Percentiles rank a stretch among this genome's conserved stretches.
These are phyloP conservation scores for Madurella mycetomatis DNA, from an alignment of 2,329 filamentous ascomycete species.

Conservation along the genomic window DNA sequence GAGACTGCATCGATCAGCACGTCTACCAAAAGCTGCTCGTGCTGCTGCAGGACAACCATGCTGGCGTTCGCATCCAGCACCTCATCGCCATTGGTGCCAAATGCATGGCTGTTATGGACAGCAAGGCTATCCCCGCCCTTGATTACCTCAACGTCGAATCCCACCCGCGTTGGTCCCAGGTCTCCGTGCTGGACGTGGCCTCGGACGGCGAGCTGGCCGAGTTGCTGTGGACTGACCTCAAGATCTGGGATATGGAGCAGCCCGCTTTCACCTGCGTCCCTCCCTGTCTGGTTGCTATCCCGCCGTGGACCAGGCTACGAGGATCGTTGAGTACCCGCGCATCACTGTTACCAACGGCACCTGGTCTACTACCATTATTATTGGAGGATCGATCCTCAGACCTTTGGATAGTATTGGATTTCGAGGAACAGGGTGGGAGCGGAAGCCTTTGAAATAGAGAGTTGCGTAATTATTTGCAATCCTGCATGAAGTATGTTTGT, in stretches of 20 bases:
- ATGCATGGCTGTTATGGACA: constrained; percentile 9
- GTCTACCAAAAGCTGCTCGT: constrained; percentile 18
- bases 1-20: constrained; percentile 14
- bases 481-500: too few relatives aligned
- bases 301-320: constrained; percentile 28
- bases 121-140: constrained; percentile 6
- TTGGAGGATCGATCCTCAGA: too few relatives aligned
- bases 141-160: constrained; percentile 13
- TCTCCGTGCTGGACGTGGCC: constrained; percentile 27
- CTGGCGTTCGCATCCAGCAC: constrained; percentile 17
- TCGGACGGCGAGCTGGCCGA: constrained; percentile 18
- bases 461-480: too few relatives aligned
- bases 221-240: constrained; percentile 27
- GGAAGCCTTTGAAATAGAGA: too few relatives aligned
- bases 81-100: constrained; percentile 20
- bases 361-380: constrained; percentile 33
- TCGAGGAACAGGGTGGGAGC: too few relatives aligned
- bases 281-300: constrained; percentile 29
- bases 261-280: constrained; percentile 28
- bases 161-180: constrained; percentile 17
- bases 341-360: constrained; percentile 29
- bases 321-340: constrained; percentile 29
- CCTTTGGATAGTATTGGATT: too few relatives aligned
- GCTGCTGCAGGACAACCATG: constrained; percentile 9
- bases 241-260: constrained; percentile 30